Conservation (phyloP, 129 eudicot species). For the Centaurea solstitialis region DNA sequence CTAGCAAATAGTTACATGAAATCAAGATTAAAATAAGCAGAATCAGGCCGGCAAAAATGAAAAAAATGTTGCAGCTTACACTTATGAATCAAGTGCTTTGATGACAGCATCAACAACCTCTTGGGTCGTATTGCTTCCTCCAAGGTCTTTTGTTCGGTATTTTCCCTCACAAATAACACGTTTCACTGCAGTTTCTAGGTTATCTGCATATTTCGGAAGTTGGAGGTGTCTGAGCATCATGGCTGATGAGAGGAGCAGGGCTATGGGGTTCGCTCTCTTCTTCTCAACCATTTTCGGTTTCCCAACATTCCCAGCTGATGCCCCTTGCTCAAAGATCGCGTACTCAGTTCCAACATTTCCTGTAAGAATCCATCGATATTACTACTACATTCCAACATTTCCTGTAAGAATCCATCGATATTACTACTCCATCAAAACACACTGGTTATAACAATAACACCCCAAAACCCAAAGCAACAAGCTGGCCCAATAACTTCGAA, state of each 20-base stretch:
- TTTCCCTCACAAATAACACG: slow-evolving; percentile 65
- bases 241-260: slow-evolving; percentile 81
- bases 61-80: neutral
- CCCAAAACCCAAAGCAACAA: no score
- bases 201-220: slow-evolving; percentile 79
- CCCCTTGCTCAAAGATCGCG: slow-evolving; percentile 90
- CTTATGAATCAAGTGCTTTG: slow-evolving; percentile 33
- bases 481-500: no score
- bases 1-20: slow-evolving; percentile 11
- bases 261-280: slow-evolving; percentile 84
- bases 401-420: slow-evolving; percentile 36
- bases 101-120: slow-evolving; percentile 85
- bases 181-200: slow-evolving; percentile 77
- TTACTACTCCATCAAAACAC: neutral
- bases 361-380: slow-evolving; percentile 11
- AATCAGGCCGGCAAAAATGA: slow-evolving; percentile 2
- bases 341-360: slow-evolving; percentile 83
- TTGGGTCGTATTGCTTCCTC: slow-evolving; percentile 77
- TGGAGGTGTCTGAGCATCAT: slow-evolving; percentile 90
- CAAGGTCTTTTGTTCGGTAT: slow-evolving; percentile 71
- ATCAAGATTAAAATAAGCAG: slow-evolving; percentile 1
- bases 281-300: slow-evolving; percentile 55
- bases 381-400: slow-evolving; percentile 49
- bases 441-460: neutral
- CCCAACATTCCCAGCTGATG: slow-evolving; percentile 93